Base-by-base conservation (phyloP, 1,284 basidiomycete genomes). In the Ustilago crameri region DNA sequence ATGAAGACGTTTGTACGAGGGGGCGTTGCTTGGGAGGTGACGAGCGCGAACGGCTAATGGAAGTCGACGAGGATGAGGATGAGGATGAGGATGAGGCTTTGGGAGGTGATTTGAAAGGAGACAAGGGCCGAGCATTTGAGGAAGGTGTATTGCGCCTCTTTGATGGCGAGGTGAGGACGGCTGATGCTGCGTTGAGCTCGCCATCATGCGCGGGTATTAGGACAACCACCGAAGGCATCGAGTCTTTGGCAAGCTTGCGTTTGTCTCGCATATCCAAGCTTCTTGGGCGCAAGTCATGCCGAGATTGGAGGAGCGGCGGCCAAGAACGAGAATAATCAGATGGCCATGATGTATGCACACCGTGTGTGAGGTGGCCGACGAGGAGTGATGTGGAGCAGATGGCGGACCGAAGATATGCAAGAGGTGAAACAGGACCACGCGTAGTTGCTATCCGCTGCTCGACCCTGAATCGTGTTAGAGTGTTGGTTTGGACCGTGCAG, bases 191-290 rank as follows among this genome's bases (percentile, higher is more conserved):
- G 17, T n/a, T 4, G 32, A 34, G 30, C n/a, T 41, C 45, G 32
- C 27, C 41, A 32, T 26, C 49, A 27, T 9, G 34, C 12, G 15
- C 30, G 8, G 64, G 64, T 22, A 66, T 45, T 32, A 60, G 42
- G 4, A 66, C 57, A 17, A 60, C 57, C 17, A 66, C 52, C 9
- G 57, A 51, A 23, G 57, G 49, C 64, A 66, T 66, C 14, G 53
- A 23, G 34, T 18, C 27, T 18, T n/a, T 5, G 24, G 64, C 20
- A 7, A 24, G 17, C 9, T 49, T 15, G 5, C 20, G 30, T 34
- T n/a, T 27, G 12, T 12, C 30, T 37, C 51, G 55, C 64, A 66
- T 60, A 35, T 44, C 53, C 27, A 34, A 44, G 52, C 45, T 35
- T 56, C 23, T 23, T 40, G n/a, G n/a, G 34, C 20, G 17, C 41